These are phyloP conservation scores for Russula dissimulans DNA, from an alignment of 768 basidiomycete genomes.

Conservation along the genomic window DNA sequence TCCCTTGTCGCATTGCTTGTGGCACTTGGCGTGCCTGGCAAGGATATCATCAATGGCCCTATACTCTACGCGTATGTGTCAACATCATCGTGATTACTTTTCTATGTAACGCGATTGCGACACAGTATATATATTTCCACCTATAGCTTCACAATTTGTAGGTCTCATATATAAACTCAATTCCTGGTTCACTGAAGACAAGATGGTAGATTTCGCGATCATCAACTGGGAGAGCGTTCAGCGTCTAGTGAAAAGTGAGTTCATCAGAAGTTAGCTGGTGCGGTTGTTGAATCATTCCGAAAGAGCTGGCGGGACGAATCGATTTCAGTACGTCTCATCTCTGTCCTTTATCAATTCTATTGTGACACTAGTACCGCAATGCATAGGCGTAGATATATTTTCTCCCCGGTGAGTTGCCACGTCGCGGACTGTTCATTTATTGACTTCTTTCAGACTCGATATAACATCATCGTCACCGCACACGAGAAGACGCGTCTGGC, in stretches of 20 bases:
- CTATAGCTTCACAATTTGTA: constrained; percentile 61
- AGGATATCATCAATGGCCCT: constrained; percentile 47
- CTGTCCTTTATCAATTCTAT: not conserved
- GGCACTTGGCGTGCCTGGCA: constrained; percentile 47
- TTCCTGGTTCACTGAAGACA: constrained; percentile 12
- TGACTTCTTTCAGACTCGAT: constrained; percentile 38
- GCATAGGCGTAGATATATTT: constrained; percentile 66
- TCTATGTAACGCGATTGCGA: not conserved
- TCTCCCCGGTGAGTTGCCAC: constrained; percentile 47
- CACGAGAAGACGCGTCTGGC: constrained; percentile 65
- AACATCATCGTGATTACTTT: not conserved
- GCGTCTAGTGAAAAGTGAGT: constrained; percentile 51
- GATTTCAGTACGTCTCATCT: constrained; percentile 55
- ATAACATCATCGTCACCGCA: constrained; percentile 49
- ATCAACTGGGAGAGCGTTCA: constrained; percentile 46
- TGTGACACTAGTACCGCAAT: not conserved
- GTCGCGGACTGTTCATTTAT: not conserved
- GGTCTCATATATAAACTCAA: constrained; percentile 18
- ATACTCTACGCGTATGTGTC: constrained; percentile 52
- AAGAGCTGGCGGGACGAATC: constrained; percentile 52
- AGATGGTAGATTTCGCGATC: constrained; percentile 47
- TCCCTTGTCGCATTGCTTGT: constrained; percentile 55
- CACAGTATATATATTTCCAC: constrained; percentile 43
- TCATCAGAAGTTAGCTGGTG: constrained; percentile 4
- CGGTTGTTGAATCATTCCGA: not conserved